A percentile compares a stretch with the other conserved stretches of the same genome.
Evolutionary conservation across 768 basidiomycete species (phyloP).

Genomic region (Phanerochaete carnosa): DNA sequence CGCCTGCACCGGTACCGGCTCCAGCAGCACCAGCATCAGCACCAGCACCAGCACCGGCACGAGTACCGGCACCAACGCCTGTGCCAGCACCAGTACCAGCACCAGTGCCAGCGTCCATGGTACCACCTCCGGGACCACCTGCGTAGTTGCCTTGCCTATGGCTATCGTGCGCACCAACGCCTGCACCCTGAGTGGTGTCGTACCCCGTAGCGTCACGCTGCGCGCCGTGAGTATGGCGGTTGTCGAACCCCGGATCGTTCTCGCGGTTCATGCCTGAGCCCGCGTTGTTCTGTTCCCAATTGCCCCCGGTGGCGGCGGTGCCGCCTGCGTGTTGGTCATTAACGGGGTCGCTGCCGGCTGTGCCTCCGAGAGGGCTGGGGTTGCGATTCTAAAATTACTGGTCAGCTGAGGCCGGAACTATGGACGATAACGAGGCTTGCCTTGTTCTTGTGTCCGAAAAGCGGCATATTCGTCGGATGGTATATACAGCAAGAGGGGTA

Average conservation of each 20-base stretch:
- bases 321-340: not conserved
- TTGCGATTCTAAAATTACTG: not conserved
- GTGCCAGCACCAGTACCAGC: not conserved
- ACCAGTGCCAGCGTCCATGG: not conserved
- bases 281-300: not conserved
- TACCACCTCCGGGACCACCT: not conserved
- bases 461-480: conserved; percentile 6
- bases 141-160: not conserved
- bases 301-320: not conserved
- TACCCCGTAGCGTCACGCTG: not conserved
- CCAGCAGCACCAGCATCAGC: not conserved
- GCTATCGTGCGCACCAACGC: not conserved
- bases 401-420: not conserved
- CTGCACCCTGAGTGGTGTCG: not conserved
- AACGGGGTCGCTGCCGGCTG: not conserved
- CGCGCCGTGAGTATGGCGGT: not conserved
- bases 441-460: conserved; percentile 17
- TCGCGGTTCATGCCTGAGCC: not conserved
- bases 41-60: not conserved
- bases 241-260: not conserved
- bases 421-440: not conserved
- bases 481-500: not conserved
- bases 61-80: not conserved
- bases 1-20: not conserved
- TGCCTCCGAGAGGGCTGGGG: not conserved